phyloP scores from a whole-genome alignment of 2,329 filamentous ascomycete species.

The Pleomassaria siparia region DNA sequence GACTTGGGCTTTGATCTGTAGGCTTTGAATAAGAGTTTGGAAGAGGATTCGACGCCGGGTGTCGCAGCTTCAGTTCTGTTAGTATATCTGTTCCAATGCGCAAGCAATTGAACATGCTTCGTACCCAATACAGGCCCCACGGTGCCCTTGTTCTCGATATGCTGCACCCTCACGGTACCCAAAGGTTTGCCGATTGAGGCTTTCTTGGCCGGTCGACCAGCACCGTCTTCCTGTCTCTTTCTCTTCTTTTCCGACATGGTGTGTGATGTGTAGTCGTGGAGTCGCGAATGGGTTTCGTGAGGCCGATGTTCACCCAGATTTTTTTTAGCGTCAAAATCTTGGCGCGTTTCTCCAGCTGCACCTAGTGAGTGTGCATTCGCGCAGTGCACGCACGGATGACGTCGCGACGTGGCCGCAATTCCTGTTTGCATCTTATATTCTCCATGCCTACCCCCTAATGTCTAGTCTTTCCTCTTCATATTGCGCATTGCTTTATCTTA shows the following conservation, averaged over 20 bases:
- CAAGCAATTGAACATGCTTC: slow-evolving; percentile 8
- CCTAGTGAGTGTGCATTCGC: not conserved
- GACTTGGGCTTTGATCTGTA: slow-evolving; percentile 44
- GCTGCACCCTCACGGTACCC: slow-evolving; percentile 46
- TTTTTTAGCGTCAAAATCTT: slow-evolving; percentile 29
- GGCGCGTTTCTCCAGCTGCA: slow-evolving; percentile 9
- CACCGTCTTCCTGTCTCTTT: slow-evolving; percentile 37
- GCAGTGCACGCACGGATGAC: not conserved
- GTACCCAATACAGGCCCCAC: slow-evolving; percentile 55
- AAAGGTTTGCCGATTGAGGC: slow-evolving; percentile 41
- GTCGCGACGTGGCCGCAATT: slow-evolving; percentile 1
- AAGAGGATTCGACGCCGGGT: slow-evolving; percentile 46
- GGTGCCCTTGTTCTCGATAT: slow-evolving; percentile 50
- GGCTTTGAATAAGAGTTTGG: slow-evolving; percentile 50
- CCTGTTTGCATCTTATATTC: not conserved
- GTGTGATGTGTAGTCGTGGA: slow-evolving; percentile 7
- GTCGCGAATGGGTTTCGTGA: not conserved
- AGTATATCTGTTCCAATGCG: slow-evolving; percentile 3
- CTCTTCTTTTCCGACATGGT: slow-evolving; percentile 43
- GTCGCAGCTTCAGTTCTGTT: slow-evolving; percentile 36
- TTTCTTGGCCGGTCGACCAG: slow-evolving; percentile 47
- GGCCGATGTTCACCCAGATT: slow-evolving; percentile 14
- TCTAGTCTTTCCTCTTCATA: not conserved
- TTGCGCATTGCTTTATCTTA: not conserved
- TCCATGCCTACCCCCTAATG: not conserved